A percentile compares a stretch with the other conserved stretches of the same genome.
Evolutionary conservation across 192 early-diverging fungal genomes (phyloP).

Genomic region (Backusella liffmaniae): DNA sequence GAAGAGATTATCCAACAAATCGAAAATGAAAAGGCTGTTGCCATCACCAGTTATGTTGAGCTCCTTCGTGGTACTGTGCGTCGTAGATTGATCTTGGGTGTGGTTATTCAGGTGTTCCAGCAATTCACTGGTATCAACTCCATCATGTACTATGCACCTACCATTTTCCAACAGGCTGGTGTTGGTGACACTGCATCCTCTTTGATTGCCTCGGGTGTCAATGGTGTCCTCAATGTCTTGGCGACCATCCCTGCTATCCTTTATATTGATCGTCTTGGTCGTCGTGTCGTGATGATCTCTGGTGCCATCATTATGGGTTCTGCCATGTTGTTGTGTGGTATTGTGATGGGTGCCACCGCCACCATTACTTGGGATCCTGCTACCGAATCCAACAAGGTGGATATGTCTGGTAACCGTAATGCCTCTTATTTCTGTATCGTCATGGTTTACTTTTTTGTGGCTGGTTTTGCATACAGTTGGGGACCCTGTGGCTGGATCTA

Average conservation of each 20-base stretch:
- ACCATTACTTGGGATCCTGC: constrained; percentile 32
- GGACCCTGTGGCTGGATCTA: constrained; percentile 91
- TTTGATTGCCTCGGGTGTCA: constrained; percentile 40
- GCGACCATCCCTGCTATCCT: constrained; percentile 85
- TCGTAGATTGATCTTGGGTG: constrained; percentile 64
- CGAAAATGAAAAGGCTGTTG: constrained; percentile 57
- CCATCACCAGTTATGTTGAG: constrained; percentile 60
- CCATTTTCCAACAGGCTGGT: constrained; percentile 42
- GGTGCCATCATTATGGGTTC: constrained; percentile 69
- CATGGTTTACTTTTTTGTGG: constrained; percentile 57
- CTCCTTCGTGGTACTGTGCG: constrained; percentile 44
- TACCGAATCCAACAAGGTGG: constrained; percentile 15
- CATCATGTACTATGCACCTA: constrained; percentile 70
- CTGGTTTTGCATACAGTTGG: constrained; percentile 80
- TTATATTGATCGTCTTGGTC: constrained; percentile 78
- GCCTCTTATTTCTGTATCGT: constrained; percentile 44
- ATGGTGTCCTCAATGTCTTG: constrained; percentile 73
- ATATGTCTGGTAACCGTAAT: constrained; percentile 19
- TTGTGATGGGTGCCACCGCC: constrained; percentile 40
- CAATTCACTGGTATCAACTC: constrained; percentile 88
- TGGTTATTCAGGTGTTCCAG: constrained; percentile 73
- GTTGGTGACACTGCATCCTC: constrained; percentile 22
- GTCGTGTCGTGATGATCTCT: constrained; percentile 68
- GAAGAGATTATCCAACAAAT: constrained; percentile 70
- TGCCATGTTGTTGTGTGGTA: constrained; percentile 26